Conservation (phyloP, 371 early-diverging fungal species). For the Lichtheimia corymbifera region DNA sequence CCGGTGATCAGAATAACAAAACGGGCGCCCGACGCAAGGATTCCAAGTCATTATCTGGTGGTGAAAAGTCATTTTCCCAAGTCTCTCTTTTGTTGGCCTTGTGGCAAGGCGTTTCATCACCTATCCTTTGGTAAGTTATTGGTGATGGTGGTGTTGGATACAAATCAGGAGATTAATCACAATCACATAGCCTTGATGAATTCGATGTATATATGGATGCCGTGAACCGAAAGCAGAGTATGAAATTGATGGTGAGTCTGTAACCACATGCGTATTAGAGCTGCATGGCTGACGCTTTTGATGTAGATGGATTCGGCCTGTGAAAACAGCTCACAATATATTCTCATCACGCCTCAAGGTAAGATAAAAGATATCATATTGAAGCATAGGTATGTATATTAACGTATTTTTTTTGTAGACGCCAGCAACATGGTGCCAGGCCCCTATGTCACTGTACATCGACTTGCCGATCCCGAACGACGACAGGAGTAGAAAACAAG, state of each 20-base stretch:
- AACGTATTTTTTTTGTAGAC: slow-evolving; percentile 19
- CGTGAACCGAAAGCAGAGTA: slow-evolving; percentile 90
- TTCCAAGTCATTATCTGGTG: slow-evolving; percentile 93
- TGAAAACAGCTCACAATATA: slow-evolving; percentile 80
- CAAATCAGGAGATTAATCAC: not conserved
- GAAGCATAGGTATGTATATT: slow-evolving; percentile 27
- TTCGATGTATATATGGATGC: slow-evolving; percentile 99
- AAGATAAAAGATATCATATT: slow-evolving; percentile 12
- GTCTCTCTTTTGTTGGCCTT: slow-evolving; percentile 94
- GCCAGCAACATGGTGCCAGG: slow-evolving; percentile 63
- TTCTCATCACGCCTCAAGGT: slow-evolving; percentile 94
- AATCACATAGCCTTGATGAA: slow-evolving; percentile 85
- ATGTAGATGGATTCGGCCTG: slow-evolving; percentile 77
- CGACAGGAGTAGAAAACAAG: slow-evolving; percentile 1
- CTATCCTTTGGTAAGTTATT: slow-evolving; percentile 79
- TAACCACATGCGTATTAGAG: too few relatives aligned
- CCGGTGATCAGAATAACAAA: slow-evolving; percentile 45
- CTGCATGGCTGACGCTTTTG: not conserved
- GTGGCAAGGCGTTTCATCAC: slow-evolving; percentile 96
- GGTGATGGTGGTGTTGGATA: not conserved
- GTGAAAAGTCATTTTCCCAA: slow-evolving; percentile 99
- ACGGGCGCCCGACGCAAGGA: slow-evolving; percentile 69
- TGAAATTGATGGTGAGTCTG: slow-evolving; percentile 79
- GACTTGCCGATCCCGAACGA: slow-evolving; percentile 76
- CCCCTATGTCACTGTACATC: slow-evolving; percentile 69